Percentiles rank a stretch among this genome's conserved stretches.
phyloP scores from a whole-genome alignment of 1,139 yeast genomes.

The Debaryomyces udenii region DNA sequence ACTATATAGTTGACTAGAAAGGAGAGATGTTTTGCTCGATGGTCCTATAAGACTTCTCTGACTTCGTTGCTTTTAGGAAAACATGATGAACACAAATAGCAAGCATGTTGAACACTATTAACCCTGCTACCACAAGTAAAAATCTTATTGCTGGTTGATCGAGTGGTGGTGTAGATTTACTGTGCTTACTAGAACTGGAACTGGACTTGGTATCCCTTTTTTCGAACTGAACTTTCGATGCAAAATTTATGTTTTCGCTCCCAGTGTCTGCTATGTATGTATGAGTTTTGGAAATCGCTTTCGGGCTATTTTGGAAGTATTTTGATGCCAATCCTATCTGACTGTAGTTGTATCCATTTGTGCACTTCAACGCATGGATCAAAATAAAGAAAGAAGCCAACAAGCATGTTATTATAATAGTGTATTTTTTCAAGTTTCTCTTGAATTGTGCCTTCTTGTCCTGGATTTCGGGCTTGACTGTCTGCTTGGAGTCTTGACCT shows the following conservation, averaged over 20 bases:
- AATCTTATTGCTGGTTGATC: slow-evolving; percentile 24
- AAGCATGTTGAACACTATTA: slow-evolving; percentile 26
- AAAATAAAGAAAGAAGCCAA: too few relatives aligned
- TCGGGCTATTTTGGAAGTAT: too few relatives aligned
- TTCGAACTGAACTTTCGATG: neutral
- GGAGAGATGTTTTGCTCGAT: slow-evolving; percentile 37
- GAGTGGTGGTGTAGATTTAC: slow-evolving; percentile 11
- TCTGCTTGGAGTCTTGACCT: neutral
- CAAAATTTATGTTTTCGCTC: neutral
- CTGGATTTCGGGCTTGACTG: too few relatives aligned
- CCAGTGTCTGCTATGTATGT: neutral
- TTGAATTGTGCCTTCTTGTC: too few relatives aligned
- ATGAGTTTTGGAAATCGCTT: too few relatives aligned
- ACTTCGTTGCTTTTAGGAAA: slow-evolving; percentile 31
- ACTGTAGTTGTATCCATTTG: too few relatives aligned
- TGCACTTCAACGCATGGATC: too few relatives aligned
- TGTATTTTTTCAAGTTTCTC: too few relatives aligned
- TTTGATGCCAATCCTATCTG: too few relatives aligned
- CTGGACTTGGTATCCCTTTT: slow-evolving; percentile 8
- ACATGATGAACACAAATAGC: slow-evolving; percentile 43
- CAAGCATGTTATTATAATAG: too few relatives aligned
- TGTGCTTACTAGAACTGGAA: slow-evolving; percentile 8
- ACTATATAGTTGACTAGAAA: neutral
- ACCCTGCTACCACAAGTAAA: slow-evolving; percentile 9
- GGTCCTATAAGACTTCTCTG: slow-evolving; percentile 37